These are phyloP conservation scores for Colletotrichum gigasporum DNA, from an alignment of 2,329 filamentous ascomycete genomes.

Conservation along the genomic window DNA sequence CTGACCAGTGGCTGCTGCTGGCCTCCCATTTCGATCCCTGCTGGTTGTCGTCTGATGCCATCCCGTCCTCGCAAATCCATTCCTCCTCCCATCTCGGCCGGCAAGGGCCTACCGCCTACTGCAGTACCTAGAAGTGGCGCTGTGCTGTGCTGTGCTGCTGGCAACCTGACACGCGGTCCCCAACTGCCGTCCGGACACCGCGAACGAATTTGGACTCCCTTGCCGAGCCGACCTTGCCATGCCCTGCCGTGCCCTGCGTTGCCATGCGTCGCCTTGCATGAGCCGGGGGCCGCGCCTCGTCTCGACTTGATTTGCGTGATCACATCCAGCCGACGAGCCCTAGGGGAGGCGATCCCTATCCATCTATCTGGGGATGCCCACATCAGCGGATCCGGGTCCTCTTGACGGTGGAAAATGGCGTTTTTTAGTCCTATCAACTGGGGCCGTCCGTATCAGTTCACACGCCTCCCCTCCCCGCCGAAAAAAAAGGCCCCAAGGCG, in stretches of 20 bases:
- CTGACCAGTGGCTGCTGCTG: background rate
- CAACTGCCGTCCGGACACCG: slow-evolving; percentile 6
- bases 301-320: slow-evolving; percentile 12
- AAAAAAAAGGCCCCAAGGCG: background rate
- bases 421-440: slow-evolving; percentile 16
- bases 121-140: background rate
- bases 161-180: background rate
- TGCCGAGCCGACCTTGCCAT: slow-evolving; percentile 1
- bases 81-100: background rate
- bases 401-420: background rate
- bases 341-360: background rate
- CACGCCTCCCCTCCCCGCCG: slow-evolving; percentile 10
- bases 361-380: slow-evolving; percentile 11
- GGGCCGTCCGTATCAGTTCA: slow-evolving; percentile 8
- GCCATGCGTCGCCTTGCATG: slow-evolving; percentile 5
- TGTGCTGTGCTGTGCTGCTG: background rate
- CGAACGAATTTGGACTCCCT: background rate
- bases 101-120: background rate
- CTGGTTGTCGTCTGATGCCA: background rate
- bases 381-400: background rate
- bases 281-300: background rate
- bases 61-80: slow-evolving; percentile 2
- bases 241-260: background rate
- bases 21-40: background rate
- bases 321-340: background rate